A percentile compares a stretch with the other conserved stretches of the same genome.
phyloP scores from a whole-genome alignment of 768 basidiomycete genomes.

The Pleurotus tuoliensis region DNA sequence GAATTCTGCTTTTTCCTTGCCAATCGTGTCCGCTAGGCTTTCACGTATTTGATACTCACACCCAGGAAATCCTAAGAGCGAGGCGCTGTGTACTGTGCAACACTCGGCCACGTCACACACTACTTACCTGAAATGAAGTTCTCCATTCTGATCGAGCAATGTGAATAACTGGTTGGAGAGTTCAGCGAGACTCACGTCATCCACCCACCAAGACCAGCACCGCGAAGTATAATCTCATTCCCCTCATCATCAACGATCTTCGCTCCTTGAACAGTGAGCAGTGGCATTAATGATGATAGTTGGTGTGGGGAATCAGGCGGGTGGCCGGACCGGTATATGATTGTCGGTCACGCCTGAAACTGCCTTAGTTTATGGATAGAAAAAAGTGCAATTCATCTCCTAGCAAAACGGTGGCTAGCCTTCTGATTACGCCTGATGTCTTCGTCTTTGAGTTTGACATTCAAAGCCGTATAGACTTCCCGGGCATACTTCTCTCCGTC shows the following conservation, averaged over 20 bases:
- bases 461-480: slow-evolving; percentile 51
- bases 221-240: slow-evolving; percentile 57
- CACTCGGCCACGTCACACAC: no score
- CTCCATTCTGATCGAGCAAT: slow-evolving; percentile 50
- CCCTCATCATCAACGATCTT: slow-evolving; percentile 56
- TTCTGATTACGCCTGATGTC: slow-evolving; percentile 56
- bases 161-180: background rate
- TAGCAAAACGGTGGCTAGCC: slow-evolving; percentile 50
- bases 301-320: background rate
- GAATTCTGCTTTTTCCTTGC: slow-evolving; percentile 63
- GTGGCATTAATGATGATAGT: slow-evolving; percentile 33
- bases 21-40: slow-evolving; percentile 62
- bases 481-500: slow-evolving; percentile 63
- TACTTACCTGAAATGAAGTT: slow-evolving; percentile 63
- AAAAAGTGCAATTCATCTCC: slow-evolving; percentile 13
- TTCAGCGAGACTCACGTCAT: slow-evolving; percentile 60
- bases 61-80: slow-evolving; percentile 39
- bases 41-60: slow-evolving; percentile 78
- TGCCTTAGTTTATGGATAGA: no score
- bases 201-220: slow-evolving; percentile 82
- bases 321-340: background rate
- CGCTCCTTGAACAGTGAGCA: slow-evolving; percentile 53
- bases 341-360: no score
- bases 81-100: no score
- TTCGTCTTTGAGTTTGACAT: slow-evolving; percentile 64